phyloP scores from a whole-genome alignment of 1,139 yeast genomes.

The Yamadazyma trypodendri region DNA sequence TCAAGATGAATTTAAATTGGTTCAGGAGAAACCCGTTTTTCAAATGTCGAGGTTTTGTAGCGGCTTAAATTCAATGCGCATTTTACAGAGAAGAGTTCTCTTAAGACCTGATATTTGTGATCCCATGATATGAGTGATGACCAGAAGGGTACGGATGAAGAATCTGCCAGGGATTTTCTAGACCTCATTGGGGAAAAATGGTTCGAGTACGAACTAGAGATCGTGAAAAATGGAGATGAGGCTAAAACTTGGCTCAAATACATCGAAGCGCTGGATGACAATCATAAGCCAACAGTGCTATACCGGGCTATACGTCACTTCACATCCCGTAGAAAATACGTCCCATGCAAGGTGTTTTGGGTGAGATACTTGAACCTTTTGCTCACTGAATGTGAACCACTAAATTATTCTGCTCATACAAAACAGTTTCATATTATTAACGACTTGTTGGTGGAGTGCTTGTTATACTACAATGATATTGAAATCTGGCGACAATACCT shows the following conservation, averaged over 20 bases:
- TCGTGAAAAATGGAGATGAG: constrained; percentile 44
- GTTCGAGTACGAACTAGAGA: constrained; percentile 42
- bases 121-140: background rate
- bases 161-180: no score
- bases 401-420: constrained; percentile 28
- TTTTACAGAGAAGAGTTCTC: no score
- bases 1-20: background rate
- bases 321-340: constrained; percentile 44
- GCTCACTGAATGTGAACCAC: constrained; percentile 16
- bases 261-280: constrained; percentile 24
- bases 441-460: constrained; percentile 46
- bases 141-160: no score
- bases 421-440: constrained; percentile 35
- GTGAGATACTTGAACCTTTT: constrained; percentile 47
- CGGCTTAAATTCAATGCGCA: no score
- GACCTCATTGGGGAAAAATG: constrained; percentile 24
- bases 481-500: constrained; percentile 59
- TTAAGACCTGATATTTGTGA: no score
- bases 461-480: constrained; percentile 47
- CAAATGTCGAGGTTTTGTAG: no score
- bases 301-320: constrained; percentile 52
- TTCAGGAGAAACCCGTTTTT: constrained; percentile 6
- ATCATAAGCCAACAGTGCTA: constrained; percentile 41
- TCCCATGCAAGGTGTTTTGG: constrained; percentile 38
- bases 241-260: constrained; percentile 56